A percentile compares a stretch with the other conserved stretches of the same genome.
These are phyloP conservation scores for Boeremia exigua DNA, from an alignment of 2,329 filamentous ascomycete species.

Conservation along the genomic window DNA sequence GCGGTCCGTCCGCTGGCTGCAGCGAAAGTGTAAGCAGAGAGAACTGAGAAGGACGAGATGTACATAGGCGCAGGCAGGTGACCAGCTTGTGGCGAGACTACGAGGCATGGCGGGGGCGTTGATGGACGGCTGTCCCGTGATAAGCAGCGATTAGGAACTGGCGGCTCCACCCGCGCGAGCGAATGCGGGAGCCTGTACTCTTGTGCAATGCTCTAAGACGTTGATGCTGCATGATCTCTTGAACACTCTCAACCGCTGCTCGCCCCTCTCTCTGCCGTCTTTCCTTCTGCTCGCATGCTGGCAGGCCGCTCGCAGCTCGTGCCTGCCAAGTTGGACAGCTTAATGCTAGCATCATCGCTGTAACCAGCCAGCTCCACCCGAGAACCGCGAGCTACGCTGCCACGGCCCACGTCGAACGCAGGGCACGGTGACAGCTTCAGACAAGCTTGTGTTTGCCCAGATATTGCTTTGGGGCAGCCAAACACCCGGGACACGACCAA, in stretches of 20 bases:
- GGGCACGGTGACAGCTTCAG: slow-evolving; percentile 4
- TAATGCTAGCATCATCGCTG: slow-evolving; percentile 30
- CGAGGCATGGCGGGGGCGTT: background rate
- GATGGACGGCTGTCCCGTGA: background rate
- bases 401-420: slow-evolving; percentile 9
- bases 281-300: background rate
- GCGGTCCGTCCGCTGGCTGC: background rate
- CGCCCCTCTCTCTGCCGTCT: background rate
- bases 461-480: background rate
- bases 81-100: background rate
- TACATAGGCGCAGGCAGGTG: background rate
- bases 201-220: slow-evolving; percentile 5
- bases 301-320: slow-evolving; percentile 20
- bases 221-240: slow-evolving; percentile 1
- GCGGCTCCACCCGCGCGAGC: slow-evolving; percentile 26
- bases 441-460: background rate
- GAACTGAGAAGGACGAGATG: background rate
- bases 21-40: background rate
- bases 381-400: slow-evolving; percentile 12
- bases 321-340: slow-evolving; percentile 33
- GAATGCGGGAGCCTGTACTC: slow-evolving; percentile 21
- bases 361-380: slow-evolving; percentile 21
- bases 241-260: background rate
- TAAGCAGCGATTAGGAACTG: slow-evolving; percentile 18
- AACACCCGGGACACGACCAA: background rate